Evolutionary conservation across 768 basidiomycete genomes (phyloP), one percentile per base, ranked within the genome.

Genomic region (Mycena rebaudengoi): DNA sequence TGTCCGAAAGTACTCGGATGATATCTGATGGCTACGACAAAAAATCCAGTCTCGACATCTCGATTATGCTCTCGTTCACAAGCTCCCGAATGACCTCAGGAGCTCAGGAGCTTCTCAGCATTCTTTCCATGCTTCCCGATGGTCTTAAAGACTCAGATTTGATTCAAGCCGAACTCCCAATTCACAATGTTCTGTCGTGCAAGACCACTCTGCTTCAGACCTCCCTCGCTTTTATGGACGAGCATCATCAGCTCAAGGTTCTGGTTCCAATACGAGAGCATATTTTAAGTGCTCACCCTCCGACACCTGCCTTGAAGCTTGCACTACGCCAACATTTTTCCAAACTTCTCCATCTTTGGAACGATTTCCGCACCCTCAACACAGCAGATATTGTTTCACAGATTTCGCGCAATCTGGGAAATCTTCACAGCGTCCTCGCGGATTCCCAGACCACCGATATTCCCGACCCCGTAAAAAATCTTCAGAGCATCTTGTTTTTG

Each of bases 11-110:
- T 10, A 53, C 50, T 5, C 18, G 43, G 1, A 14, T 62, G 13
- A 4, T 62, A 2, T 54, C 60, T 8, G 60, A 53, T 29, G 60
- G 60, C 14, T 62, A 33, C 25, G 60, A 62, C 52, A 54, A 53
- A 18, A 26, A 20, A 14, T 53, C 51, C 11, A 53, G 43, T 23
- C 33, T 55, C 23, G 51, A 62, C 4, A 26, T 62, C 12, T 62
- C 60, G 0, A 35, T 62, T 18, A 35, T 32, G 32, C 30, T 62
- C 21, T 62, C 60, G 1, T 26, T 62, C 3, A 29, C 29, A 2
- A 54, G 52, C 21, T 26, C 60, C 6, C 51, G 60, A 8, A 45
- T 62, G 52, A 46, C 51, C 2, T 11, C 45, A 1, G 40, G 41
- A 18, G 60, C 60, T 1, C 33, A 21, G 8, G 16, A 54, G 10